These are phyloP conservation scores for Karstenula rhodostoma DNA, from an alignment of 2,329 filamentous ascomycete genomes.

Conservation along the genomic window DNA sequence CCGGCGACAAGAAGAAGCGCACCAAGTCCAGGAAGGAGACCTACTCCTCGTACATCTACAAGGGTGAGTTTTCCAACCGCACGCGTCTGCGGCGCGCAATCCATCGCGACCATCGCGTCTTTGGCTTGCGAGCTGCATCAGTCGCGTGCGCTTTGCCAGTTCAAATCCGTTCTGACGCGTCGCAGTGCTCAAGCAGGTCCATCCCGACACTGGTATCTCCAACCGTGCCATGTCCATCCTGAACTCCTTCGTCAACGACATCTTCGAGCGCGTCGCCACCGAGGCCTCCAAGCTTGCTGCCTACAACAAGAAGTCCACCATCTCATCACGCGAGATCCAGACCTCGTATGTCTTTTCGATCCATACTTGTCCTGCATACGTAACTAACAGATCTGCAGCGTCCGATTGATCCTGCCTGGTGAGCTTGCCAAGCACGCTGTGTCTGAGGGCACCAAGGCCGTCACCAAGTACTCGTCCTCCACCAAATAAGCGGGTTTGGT, in stretches of 20 bases:
- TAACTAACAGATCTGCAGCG: slow-evolving; percentile 58
- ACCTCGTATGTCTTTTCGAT: slow-evolving; percentile 72
- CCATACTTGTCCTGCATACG: neutral
- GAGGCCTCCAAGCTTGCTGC: slow-evolving; percentile 99
- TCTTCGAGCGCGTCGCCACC: slow-evolving; percentile 98
- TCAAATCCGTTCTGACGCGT: slow-evolving; percentile 47
- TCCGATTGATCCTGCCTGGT: slow-evolving; percentile 96
- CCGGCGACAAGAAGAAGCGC: slow-evolving; percentile 99
- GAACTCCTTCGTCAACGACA: slow-evolving; percentile 99
- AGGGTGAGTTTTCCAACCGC: slow-evolving; percentile 71
- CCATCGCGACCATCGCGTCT: slow-evolving; percentile 4
- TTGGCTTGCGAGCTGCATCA: neutral
- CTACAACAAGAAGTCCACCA: slow-evolving; percentile 99
- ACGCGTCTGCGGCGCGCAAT: slow-evolving; percentile 15
- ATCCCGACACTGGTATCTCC: slow-evolving; percentile 99
- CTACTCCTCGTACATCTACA: slow-evolving; percentile 99
- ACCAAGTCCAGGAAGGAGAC: slow-evolving; percentile 99
- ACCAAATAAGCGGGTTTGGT: slow-evolving; percentile 80
- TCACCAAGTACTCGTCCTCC: slow-evolving; percentile 99
- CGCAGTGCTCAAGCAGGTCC: slow-evolving; percentile 98
- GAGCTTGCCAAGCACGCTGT: slow-evolving; percentile 99
- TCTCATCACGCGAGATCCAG: slow-evolving; percentile 99
- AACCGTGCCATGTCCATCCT: slow-evolving; percentile 99
- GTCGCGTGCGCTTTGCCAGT: neutral
- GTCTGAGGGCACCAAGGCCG: slow-evolving; percentile 99